Evolutionary conservation across 2,329 filamentous ascomycete species (phyloP), one percentile per base, ranked within the genome.

Genomic region (Sarocladium brachiariae): DNA sequence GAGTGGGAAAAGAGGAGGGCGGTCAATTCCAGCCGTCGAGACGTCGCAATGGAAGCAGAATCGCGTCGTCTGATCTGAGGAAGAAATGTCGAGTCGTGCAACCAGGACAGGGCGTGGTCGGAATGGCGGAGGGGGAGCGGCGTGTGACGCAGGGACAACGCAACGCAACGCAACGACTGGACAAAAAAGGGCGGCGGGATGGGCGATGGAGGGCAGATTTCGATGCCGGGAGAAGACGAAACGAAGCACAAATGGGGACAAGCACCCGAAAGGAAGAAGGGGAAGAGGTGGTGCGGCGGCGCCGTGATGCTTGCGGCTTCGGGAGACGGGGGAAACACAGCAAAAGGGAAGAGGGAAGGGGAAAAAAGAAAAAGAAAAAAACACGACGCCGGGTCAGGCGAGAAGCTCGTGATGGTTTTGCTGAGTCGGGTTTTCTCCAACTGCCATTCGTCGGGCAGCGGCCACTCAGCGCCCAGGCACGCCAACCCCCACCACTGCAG

Each of bases 241-340:
- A 54, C 57, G 63, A 63, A 61, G 56, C 63, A 64, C 58, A 59
- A 61, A 62, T n/a, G 62, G 66, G 61, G 60, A 61, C 60, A 65
- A 67, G 67, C 67, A 69, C 70, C 70, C 69, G 65, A 57, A 57
- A 63, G 59, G 43, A 14, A 47, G 43, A 47, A 33, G 27, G 43
- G 43, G 43, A 47, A 21, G 43, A 47, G 69, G 72, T 72, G 71
- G 65, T 70, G 66, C 69, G 69, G 70, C 70, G 68, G 68, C 65
- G 70, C 46, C 46, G 46, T 49, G 46, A 49, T 49, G 31, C 30
- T 37, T 49, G 33, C 30, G 25, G 43, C 43, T 43, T 43, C 35
- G 39, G 27, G 23, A 19, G 23, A 25, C 24, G 25, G 41, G 39
- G 31, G 46, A 52, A 45, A 48, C 53, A 50, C 49, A 51, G 45